Evolutionary conservation across 1,139 yeast genomes (phyloP), one percentile per base, ranked within the genome.

Genomic region (Taphrina pruni): DNA sequence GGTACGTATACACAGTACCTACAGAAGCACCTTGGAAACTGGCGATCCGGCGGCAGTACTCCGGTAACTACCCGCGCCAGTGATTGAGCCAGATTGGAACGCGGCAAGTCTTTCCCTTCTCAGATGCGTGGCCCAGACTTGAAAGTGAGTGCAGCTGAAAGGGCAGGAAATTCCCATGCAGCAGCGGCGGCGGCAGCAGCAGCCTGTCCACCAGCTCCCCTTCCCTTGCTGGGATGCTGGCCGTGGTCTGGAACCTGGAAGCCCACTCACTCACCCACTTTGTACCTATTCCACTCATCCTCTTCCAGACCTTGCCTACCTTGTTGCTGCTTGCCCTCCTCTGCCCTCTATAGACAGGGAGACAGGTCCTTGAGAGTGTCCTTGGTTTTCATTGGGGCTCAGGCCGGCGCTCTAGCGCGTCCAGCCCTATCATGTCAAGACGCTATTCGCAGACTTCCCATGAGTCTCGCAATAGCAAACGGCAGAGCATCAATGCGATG

Each of bases 401-500:
- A 11, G 54, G 36, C n/a, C 9, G 54, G 58, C 58, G 58, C 58
- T 36, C 21, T 43, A 36, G 58, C 58, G 58, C 58, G 41, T 32
- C 58, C 43, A 36, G 41, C 35, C 54, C 36, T 26, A 17, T 1
- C 43, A 54, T 54, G 58, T 54, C 58, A 7, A 54, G 58, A 54
- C 58, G 58, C 43, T 54, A 43, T 17, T 58, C 62, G 32, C 51
- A 58, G 9, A 14, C 62, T 5, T 58, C 62, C 6, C 46, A 58
- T 45, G 62, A 46, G 54, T 58, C 62, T 26, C 62, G 62, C 52
- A 41, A 60, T 7, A 64, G 58, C 67, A 64, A 64, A 56, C 43
- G 67, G 39, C 67, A 64, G 61, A 64, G 67, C 46, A 64, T 64
- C 60, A 64, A 56, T 46, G 67, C 61, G 41, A 64, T 64, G 67